Conservation (phyloP, 164 flowering plant genomes). For the Aristolochia contorta region DNA sequence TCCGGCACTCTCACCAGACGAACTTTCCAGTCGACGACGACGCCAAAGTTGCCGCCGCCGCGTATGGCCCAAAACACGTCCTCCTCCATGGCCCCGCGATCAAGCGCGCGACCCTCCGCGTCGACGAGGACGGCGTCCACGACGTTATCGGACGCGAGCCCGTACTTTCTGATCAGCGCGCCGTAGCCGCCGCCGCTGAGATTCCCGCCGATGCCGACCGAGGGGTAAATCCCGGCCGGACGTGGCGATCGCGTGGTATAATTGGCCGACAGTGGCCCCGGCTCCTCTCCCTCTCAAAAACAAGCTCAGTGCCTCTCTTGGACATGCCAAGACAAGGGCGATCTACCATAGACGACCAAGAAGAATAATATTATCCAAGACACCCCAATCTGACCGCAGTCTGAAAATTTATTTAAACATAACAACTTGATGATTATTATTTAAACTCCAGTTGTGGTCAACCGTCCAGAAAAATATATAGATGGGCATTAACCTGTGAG, state of each 20-base stretch:
- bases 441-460: too few relatives aligned
- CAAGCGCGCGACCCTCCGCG: slow-evolving; percentile 4
- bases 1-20: slow-evolving; percentile 6
- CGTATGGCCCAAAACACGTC: slow-evolving; percentile 21
- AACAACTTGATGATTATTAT: too few relatives aligned
- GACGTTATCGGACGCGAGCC: slow-evolving; percentile 13
- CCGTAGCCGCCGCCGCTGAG: slow-evolving; percentile 17
- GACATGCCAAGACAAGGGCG: too few relatives aligned
- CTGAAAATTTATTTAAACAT: too few relatives aligned
- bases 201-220: slow-evolving; percentile 14
- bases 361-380: too few relatives aligned
- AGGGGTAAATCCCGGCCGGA: slow-evolving; percentile 11
- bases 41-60: slow-evolving; percentile 17
- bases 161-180: slow-evolving; percentile 9
- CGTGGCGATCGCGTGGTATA: slow-evolving; percentile 9
- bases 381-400: too few relatives aligned
- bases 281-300: too few relatives aligned
- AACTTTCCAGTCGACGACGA: slow-evolving; percentile 14
- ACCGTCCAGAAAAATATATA: too few relatives aligned
- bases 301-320: too few relatives aligned
- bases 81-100: slow-evolving; percentile 14
- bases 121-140: slow-evolving; percentile 13
- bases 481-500: too few relatives aligned
- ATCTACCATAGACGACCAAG: too few relatives aligned
- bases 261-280: slow-evolving; percentile 5